Conservation (phyloP, 2,329 filamentous ascomycete genomes). For the Thermothelomyces thermophilus region DNA sequence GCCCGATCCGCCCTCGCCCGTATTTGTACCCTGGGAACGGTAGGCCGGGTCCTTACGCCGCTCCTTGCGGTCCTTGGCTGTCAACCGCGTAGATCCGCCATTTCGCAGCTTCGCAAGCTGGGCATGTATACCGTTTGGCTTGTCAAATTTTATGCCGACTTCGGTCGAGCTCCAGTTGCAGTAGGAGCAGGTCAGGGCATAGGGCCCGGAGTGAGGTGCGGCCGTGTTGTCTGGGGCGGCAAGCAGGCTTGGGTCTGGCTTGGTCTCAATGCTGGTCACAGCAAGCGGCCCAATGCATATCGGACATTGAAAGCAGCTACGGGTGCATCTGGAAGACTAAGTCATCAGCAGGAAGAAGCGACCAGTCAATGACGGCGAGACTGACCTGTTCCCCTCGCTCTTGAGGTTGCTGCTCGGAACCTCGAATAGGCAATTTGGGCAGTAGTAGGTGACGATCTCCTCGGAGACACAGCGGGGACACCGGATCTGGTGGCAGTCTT, state of each 20-base stretch:
- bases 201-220: conserved; percentile 46
- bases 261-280: conserved; percentile 62
- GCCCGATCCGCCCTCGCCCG: conserved; percentile 19
- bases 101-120: conserved; percentile 70
- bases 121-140: conserved; percentile 74
- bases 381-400: conserved; percentile 84
- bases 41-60: conserved; percentile 40
- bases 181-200: conserved; percentile 78
- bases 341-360: background rate
- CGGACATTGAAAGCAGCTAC: conserved; percentile 94
- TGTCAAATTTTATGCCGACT: conserved; percentile 83
- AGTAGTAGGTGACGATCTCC: conserved; percentile 93
- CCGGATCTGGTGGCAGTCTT: conserved; percentile 93
- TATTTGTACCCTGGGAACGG: conserved; percentile 18
- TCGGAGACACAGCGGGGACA: conserved; percentile 88
- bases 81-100: conserved; percentile 47
- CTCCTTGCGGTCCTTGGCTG: conserved; percentile 45
- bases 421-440: conserved; percentile 91
- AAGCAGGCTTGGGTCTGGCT: conserved; percentile 40
- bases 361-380: conserved; percentile 7
- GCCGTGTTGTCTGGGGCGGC: conserved; percentile 36
- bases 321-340: conserved; percentile 61
- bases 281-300: conserved; percentile 75
- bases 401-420: conserved; percentile 89
- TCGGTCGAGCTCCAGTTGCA: conserved; percentile 91